Conservation (phyloP, 1,284 basidiomycete species). For the Taiwanofungus camphoratus region DNA sequence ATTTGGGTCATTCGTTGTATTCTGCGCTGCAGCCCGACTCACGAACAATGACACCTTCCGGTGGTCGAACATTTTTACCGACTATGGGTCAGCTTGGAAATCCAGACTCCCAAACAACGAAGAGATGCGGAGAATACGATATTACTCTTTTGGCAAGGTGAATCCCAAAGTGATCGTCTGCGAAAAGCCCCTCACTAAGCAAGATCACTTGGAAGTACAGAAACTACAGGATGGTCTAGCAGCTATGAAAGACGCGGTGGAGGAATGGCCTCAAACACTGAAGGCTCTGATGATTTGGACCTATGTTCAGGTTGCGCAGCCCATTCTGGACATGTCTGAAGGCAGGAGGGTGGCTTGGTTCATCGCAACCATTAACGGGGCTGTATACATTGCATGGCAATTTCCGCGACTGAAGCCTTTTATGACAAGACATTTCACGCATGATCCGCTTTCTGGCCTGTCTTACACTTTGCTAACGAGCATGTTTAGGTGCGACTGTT, state of each 20-base stretch:
- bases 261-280: conserved; percentile 38
- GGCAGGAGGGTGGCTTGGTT: conserved; percentile 66
- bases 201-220: no score
- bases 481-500: conserved; percentile 54
- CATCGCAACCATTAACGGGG: conserved; percentile 61
- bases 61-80: conserved; percentile 23
- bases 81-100: conserved; percentile 13
- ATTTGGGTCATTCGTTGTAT: conserved; percentile 28
- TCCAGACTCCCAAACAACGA: conserved; percentile 22
- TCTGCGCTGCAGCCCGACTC: conserved; percentile 28
- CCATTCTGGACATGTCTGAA: conserved; percentile 60
- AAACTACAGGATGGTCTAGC: conserved; percentile 2
- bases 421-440: conserved; percentile 59
- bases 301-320: conserved; percentile 52
- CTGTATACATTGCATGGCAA: conserved; percentile 72
- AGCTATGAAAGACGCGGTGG: conserved; percentile 4
- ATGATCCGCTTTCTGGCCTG: conserved; percentile 61
- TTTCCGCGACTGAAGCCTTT: conserved; percentile 46
- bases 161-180: no score
- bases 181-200: no score
- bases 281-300: conserved; percentile 35
- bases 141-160: conserved; percentile 4
- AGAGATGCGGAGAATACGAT: conserved; percentile 29
- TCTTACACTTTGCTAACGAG: conserved; percentile 66
- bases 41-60: conserved; percentile 35